Percentiles rank a stretch among this genome's conserved stretches.
phyloP scores from a whole-genome alignment of 345 rosid genomes.

The Acer negundo region DNA sequence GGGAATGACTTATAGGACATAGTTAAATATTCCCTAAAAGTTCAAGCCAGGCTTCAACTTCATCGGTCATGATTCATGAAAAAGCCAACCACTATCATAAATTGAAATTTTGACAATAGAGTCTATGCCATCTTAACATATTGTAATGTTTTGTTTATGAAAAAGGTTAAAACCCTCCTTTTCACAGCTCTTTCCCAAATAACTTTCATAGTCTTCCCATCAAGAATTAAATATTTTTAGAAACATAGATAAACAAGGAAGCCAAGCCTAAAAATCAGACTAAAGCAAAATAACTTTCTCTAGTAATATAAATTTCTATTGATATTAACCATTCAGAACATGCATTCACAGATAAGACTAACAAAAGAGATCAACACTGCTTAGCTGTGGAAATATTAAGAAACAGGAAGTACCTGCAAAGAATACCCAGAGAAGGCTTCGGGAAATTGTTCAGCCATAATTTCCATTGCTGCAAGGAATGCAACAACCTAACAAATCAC shows the following conservation, averaged over 20 bases:
- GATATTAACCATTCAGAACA: background rate
- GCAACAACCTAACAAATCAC: constrained; percentile 75
- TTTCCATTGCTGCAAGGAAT: constrained; percentile 96
- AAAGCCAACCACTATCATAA: background rate
- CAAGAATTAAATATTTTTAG: background rate
- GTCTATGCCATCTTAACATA: too few relatives aligned
- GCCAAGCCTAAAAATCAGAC: background rate
- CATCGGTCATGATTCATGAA: too few relatives aligned
- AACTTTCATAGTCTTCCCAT: background rate
- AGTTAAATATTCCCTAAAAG: background rate
- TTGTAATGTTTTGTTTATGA: background rate
- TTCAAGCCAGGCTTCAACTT: background rate
- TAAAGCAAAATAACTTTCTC: background rate
- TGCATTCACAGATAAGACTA: background rate
- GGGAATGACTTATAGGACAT: background rate
- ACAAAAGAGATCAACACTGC: background rate
- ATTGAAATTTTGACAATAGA: background rate
- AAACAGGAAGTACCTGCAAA: constrained; percentile 52
- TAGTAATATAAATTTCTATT: background rate
- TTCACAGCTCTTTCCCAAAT: background rate
- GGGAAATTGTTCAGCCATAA: constrained; percentile 95
- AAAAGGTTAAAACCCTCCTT: background rate
- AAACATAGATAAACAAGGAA: background rate
- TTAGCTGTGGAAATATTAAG: background rate
- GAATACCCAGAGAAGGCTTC: constrained; percentile 95